Conservation (phyloP, 2,329 filamentous ascomycete genomes). For the Colletotrichum incanum region DNA sequence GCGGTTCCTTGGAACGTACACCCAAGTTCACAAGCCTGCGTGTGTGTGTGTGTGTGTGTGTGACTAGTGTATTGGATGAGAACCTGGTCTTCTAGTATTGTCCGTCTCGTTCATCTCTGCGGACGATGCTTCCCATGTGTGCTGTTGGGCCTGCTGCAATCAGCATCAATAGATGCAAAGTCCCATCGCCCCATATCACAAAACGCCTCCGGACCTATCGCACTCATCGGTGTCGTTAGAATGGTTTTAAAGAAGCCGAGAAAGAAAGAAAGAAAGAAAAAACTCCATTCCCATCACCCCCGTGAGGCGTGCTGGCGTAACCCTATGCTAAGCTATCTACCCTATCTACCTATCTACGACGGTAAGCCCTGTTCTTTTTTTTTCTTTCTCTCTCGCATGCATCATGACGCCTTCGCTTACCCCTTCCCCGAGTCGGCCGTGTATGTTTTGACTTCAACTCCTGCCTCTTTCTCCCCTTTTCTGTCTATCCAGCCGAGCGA, state of each 20-base stretch:
- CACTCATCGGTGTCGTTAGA: background rate
- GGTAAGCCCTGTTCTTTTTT: slow-evolving; percentile 15
- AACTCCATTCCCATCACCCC: slow-evolving; percentile 23
- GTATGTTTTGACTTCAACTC: slow-evolving; percentile 13
- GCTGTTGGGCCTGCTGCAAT: too few relatives aligned
- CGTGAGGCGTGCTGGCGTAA: slow-evolving; percentile 27
- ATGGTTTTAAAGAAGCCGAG: background rate
- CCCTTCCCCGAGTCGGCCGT: background rate
- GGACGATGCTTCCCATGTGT: background rate
- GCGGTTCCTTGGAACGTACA: too few relatives aligned
- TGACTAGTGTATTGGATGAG: too few relatives aligned
- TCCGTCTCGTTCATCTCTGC: background rate
- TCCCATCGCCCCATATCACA: background rate
- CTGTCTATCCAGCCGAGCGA: background rate
- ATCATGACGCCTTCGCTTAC: slow-evolving; percentile 36
- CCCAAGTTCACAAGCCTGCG: too few relatives aligned
- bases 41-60: too few relatives aligned
- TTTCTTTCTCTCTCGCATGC: background rate
- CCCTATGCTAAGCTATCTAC: slow-evolving; percentile 43
- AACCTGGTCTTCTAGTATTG: too few relatives aligned
- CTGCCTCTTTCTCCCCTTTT: background rate
- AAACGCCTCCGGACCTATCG: background rate
- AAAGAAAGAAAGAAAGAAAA: background rate
- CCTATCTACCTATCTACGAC: slow-evolving; percentile 43
- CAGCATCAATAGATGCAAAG: background rate